Evolutionary conservation across 371 early-diverging fungal species (phyloP).

Genomic region (Chytridiales sp.): DNA sequence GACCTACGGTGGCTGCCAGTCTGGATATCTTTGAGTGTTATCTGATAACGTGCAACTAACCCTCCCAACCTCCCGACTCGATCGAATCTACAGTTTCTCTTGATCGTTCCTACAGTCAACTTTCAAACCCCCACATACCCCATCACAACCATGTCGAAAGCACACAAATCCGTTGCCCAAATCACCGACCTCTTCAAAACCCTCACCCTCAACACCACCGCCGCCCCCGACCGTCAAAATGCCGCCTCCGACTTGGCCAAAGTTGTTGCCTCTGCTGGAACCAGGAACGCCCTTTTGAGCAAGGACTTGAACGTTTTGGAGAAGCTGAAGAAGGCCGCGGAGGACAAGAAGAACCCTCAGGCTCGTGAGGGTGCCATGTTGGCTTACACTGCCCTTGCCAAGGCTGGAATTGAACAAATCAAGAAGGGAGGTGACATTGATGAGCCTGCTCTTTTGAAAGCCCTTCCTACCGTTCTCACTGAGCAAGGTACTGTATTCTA

Average conservation of each 20-base stretch:
- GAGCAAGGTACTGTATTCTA: slow-evolving; percentile 28
- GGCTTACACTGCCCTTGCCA: slow-evolving; percentile 64
- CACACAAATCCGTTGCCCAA: slow-evolving; percentile 20
- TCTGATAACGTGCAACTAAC: too few species aligned
- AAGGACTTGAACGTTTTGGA: slow-evolving; percentile 49
- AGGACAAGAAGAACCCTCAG: slow-evolving; percentile 67
- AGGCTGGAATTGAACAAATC: slow-evolving; percentile 51
- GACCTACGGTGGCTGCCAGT: too few species aligned
- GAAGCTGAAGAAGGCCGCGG: slow-evolving; percentile 58
- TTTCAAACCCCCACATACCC: not conserved
- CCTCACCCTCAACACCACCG: slow-evolving; percentile 33
- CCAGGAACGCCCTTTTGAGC: slow-evolving; percentile 19
- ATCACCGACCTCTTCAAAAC: slow-evolving; percentile 26
- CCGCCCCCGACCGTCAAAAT: slow-evolving; percentile 26
- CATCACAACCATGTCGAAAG: slow-evolving; percentile 10
- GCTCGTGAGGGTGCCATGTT: slow-evolving; percentile 72
- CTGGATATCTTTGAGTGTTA: too few species aligned
- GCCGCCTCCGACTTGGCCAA: slow-evolving; percentile 36
- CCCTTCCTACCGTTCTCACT: slow-evolving; percentile 62
- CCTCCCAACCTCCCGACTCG: not conserved
- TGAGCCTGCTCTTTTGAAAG: slow-evolving; percentile 64
- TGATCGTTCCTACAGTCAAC: not conserved
- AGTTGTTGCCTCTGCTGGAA: slow-evolving; percentile 31
- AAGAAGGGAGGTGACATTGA: slow-evolving; percentile 41
- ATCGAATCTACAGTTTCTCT: not conserved